Base-by-base conservation (phyloP, 768 basidiomycete species). In the Megacollybia marginata region DNA sequence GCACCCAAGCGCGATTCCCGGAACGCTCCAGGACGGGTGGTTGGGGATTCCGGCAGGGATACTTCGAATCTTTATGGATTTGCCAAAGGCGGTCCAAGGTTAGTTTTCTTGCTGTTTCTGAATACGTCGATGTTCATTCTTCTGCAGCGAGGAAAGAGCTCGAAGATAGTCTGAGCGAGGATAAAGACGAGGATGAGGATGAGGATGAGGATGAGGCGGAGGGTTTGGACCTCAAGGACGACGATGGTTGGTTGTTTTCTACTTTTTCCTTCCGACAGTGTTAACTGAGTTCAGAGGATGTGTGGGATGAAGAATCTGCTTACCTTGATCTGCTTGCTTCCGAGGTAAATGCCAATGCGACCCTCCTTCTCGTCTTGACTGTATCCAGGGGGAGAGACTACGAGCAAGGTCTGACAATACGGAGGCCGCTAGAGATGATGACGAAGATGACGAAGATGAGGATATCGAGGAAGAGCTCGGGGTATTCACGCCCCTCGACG, bases 301-400 rank as follows among this genome's bases (percentile, higher is more conserved):
- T 92, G 13, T 92, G 86, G 83, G 91, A 93, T 58, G 85, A 88
- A 51, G 88, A 92, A 57, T 90, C 89, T 8, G 88, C 85, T 7
- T 94, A 92, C 61, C 73, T 92, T 42, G 90, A 93, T 63, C 69
- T 91, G 75, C 76, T 94, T 33, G 91, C 89, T 7, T 80, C 80
- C 56, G 86, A 92, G 76, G 88, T 87, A 62, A 42, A 66, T 55
- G 23, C 2, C 9, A 10, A 48, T 47, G 10, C 20, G 20, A 44
- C 35, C 46, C 46, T 33, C 33, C 43, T 46, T 20, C 34, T 44
- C 48, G 40, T n/a, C 6, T 6, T 28, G 23, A 28, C 28, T 46
- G 48, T 20, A 44, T 49, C 7, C 58, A 89, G 88, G 81, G 87
- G 42, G 82, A 80, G 32, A 85, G 89, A 48, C 74, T 88, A 52